These are phyloP conservation scores for Selaginella moellendorffii DNA, from an alignment of 75 land plant genomes.

Conservation along the genomic window DNA sequence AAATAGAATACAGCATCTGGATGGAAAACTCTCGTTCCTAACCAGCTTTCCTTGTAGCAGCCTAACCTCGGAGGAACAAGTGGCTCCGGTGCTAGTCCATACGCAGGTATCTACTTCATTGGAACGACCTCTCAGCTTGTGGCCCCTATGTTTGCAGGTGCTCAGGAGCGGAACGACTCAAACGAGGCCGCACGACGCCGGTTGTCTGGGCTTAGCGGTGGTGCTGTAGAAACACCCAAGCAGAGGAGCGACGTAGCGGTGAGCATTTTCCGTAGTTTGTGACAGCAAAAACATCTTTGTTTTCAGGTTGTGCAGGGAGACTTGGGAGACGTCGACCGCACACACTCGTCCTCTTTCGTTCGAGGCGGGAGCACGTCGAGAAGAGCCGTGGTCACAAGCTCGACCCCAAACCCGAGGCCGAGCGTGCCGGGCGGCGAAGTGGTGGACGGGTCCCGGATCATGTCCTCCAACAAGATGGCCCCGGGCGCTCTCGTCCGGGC, in stretches of 20 bases:
- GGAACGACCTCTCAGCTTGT: too few relatives aligned
- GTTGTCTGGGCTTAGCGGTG: background rate
- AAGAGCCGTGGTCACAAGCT: constrained; percentile 36
- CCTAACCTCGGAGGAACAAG: background rate
- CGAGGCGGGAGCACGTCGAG: constrained; percentile 60
- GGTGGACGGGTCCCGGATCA: too few relatives aligned
- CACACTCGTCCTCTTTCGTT: constrained; percentile 35
- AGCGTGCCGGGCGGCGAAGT: too few relatives aligned
- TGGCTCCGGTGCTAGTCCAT: background rate
- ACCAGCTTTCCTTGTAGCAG: background rate
- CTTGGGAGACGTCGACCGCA: constrained; percentile 24
- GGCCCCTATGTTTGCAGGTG: too few relatives aligned
- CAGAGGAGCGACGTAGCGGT: too few relatives aligned
- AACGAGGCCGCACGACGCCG: background rate
- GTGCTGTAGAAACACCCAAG: background rate
- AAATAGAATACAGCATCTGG: background rate
- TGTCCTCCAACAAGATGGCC: constrained; percentile 29
- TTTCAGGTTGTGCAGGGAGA: constrained; percentile 14
- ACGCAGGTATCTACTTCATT: background rate
- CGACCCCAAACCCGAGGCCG: too few relatives aligned
- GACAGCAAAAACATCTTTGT: too few relatives aligned
- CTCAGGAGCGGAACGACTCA: background rate
- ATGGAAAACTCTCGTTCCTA: too few relatives aligned
- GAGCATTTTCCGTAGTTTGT: too few relatives aligned
- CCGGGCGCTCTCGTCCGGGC: constrained; percentile 9